Evolutionary conservation across 148 eudicot genomes (phyloP).

Genomic region (Chenopodium formosanum): DNA sequence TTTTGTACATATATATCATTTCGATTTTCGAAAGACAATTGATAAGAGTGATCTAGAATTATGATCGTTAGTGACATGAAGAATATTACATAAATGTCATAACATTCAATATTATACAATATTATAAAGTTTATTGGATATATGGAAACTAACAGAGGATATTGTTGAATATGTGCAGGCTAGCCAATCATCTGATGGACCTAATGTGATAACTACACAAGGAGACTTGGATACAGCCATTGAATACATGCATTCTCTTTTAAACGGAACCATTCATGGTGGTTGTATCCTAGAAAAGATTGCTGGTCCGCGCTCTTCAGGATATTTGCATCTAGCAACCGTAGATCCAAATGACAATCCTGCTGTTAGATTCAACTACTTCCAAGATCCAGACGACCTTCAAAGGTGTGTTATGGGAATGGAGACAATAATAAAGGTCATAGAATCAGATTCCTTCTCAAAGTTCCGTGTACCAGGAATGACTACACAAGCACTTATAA

Average conservation of each 20-base stretch:
- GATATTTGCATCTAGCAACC: constrained; percentile 41
- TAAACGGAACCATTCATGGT: constrained; percentile 36
- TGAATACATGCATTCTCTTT: constrained; percentile 33
- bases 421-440: constrained; percentile 43
- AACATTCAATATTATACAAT: neutral
- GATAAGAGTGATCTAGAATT: neutral
- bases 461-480: constrained; percentile 42
- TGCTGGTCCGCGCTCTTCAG: constrained; percentile 50
- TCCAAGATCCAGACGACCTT: constrained; percentile 56
- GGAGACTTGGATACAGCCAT: constrained; percentile 26
- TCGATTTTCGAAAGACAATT: neutral
- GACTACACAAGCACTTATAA: constrained; percentile 36
- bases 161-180: constrained; percentile 21
- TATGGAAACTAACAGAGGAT: neutral
- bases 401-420: constrained; percentile 55
- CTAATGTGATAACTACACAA: constrained; percentile 19
- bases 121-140: neutral
- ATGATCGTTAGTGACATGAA: neutral
- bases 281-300: constrained; percentile 58
- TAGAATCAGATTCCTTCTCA: constrained; percentile 45
- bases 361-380: constrained; percentile 62
- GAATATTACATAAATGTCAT: neutral
- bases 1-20: too few relatives aligned
- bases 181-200: neutral
- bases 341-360: constrained; percentile 56